A percentile compares a stretch with the other conserved stretches of the same genome.
Conservation (phyloP, 306 rosid species). For the Pueraria montana region DNA sequence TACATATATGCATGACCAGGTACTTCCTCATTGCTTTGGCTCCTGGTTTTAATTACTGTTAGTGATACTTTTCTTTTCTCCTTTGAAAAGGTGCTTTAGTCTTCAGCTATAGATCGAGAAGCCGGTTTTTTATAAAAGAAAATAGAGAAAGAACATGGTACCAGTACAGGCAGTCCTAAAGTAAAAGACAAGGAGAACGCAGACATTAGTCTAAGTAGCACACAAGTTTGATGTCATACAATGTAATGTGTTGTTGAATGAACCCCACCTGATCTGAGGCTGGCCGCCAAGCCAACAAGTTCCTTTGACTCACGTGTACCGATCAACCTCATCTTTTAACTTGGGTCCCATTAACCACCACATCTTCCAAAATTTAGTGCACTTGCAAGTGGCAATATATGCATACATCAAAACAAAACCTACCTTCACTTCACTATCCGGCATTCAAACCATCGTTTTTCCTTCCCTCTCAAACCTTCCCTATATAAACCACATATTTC, state of each 20-base stretch:
- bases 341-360: conserved; percentile 6
- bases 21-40: too few relatives aligned
- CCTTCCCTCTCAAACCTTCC: neutral
- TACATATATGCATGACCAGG: too few relatives aligned
- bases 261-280: conserved; percentile 32
- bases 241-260: conserved; percentile 7
- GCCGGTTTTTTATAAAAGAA: too few relatives aligned
- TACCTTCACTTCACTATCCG: neutral
- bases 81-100: too few relatives aligned
- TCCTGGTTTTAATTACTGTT: too few relatives aligned
- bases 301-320: conserved; percentile 53
- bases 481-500: too few relatives aligned
- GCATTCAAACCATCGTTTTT: neutral
- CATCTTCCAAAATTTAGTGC: neutral
- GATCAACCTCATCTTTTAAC: neutral
- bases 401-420: too few relatives aligned
- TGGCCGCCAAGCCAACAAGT: conserved; percentile 48
- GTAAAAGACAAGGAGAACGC: too few relatives aligned
- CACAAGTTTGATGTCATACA: conserved; percentile 31
- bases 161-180: too few relatives aligned
- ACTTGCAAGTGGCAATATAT: neutral
- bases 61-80: too few relatives aligned
- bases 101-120: too few relatives aligned
- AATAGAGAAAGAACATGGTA: too few relatives aligned
- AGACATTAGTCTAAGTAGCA: neutral